A percentile compares a stretch with the other conserved stretches of the same genome.
These are phyloP conservation scores for Rhizopogon sp. DNA, from an alignment of 768 basidiomycete species.

Conservation along the genomic window DNA sequence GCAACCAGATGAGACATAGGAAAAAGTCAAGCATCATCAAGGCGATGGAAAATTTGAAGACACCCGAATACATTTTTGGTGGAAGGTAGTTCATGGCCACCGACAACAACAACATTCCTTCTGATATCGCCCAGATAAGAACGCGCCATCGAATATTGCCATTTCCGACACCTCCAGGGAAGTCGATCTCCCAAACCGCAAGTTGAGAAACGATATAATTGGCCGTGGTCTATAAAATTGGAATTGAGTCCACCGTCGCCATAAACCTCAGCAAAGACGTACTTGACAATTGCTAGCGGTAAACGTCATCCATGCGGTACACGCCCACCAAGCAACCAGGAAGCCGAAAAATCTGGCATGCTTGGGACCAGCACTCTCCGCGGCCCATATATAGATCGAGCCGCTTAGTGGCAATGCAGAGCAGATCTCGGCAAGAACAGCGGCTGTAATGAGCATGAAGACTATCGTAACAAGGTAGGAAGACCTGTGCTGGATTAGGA, in stretches of 20 bases:
- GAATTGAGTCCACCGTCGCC: neutral
- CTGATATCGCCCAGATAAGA: slow-evolving; percentile 79
- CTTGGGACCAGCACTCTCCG: slow-evolving; percentile 86
- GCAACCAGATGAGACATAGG: slow-evolving; percentile 87
- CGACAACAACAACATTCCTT: slow-evolving; percentile 62
- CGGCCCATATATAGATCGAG: slow-evolving; percentile 94
- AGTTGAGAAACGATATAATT: slow-evolving; percentile 88
- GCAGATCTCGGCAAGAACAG: slow-evolving; percentile 85
- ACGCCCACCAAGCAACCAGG: slow-evolving; percentile 90
- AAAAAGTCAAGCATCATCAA: slow-evolving; percentile 85
- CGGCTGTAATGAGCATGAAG: slow-evolving; percentile 86
- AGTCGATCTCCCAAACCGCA: slow-evolving; percentile 73
- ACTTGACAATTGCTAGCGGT: slow-evolving; percentile 86
- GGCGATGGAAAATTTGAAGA: slow-evolving; percentile 73
- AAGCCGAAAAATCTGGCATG: slow-evolving; percentile 86
- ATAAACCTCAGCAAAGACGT: slow-evolving; percentile 9
- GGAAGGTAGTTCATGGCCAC: slow-evolving; percentile 86
- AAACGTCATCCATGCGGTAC: slow-evolving; percentile 96
- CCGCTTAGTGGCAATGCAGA: slow-evolving; percentile 84
- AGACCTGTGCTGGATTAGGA: slow-evolving; percentile 53
- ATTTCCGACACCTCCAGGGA: slow-evolving; percentile 71
- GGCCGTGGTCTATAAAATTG: slow-evolving; percentile 60
- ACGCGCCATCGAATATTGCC: slow-evolving; percentile 83
- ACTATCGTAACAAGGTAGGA: slow-evolving; percentile 78
- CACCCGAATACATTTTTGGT: slow-evolving; percentile 61